These are phyloP conservation scores for Eucalyptus shirleyi DNA, from an alignment of 345 rosid species.

Conservation along the genomic window DNA sequence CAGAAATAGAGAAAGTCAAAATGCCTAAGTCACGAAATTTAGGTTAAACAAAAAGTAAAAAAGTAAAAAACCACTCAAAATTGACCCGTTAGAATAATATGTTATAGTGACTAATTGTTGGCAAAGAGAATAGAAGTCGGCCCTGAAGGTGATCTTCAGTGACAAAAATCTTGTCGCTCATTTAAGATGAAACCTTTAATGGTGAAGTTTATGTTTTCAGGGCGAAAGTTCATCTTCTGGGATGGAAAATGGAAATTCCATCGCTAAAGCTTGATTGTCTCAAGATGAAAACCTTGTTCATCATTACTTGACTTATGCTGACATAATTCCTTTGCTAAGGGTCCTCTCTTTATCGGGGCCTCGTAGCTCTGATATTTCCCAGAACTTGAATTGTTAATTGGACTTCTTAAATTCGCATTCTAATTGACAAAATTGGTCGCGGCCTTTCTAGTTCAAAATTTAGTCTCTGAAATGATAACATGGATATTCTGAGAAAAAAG, in stretches of 20 bases:
- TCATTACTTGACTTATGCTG: not conserved
- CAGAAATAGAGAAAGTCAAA: not conserved
- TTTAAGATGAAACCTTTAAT: not conserved
- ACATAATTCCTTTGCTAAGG: not conserved
- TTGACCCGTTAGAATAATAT: not conserved
- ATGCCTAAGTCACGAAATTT: no score
- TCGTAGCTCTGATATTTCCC: not conserved
- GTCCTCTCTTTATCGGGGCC: not conserved
- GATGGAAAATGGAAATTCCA: not conserved
- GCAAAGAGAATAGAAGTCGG: not conserved
- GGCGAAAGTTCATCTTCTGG: not conserved
- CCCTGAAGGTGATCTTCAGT: not conserved
- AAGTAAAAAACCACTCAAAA: no score
- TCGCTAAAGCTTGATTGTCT: no score
- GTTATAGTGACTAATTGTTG: not conserved
- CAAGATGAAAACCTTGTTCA: no score
- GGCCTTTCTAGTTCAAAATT: not conserved
- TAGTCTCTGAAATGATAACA: not conserved
- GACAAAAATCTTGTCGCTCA: not conserved
- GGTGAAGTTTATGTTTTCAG: fast-evolving
- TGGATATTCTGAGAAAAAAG: no score
- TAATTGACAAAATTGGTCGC: not conserved
- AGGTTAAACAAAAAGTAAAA: no score
- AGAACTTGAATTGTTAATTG: not conserved
- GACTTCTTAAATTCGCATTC: not conserved